Percentiles rank a stretch among this genome's conserved stretches.
phyloP scores from a whole-genome alignment of 139 green algal genomes.

The Picochlorum sp. region DNA sequence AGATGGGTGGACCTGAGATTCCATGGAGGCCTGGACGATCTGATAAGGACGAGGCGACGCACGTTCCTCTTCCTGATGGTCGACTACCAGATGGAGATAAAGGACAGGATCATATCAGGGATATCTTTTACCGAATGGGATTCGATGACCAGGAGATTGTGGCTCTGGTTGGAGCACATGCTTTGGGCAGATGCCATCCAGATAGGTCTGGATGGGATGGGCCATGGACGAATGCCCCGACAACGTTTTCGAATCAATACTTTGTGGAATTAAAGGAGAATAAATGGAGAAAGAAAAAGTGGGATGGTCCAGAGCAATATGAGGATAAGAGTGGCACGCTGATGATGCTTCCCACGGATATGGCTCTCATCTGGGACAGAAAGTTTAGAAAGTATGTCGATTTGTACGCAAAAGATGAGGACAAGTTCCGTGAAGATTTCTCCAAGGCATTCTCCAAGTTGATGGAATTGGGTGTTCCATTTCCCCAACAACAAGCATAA shows the following conservation, averaged over 20 bases:
- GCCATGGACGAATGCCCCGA: slow-evolving; percentile 74
- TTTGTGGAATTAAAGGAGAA: slow-evolving; percentile 65
- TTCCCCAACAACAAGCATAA: slow-evolving; percentile 10
- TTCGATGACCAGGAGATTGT: slow-evolving; percentile 73
- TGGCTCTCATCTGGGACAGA: slow-evolving; percentile 54
- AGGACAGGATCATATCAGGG: slow-evolving; percentile 59
- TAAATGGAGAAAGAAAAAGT: slow-evolving; percentile 78
- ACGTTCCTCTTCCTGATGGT: slow-evolving; percentile 58
- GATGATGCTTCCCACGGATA: slow-evolving; percentile 83
- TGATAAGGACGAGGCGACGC: slow-evolving; percentile 36
- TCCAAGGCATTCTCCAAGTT: slow-evolving; percentile 32
- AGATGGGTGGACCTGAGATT: slow-evolving; percentile 69
- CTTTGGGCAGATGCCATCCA: slow-evolving; percentile 77
- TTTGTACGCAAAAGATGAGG: slow-evolving; percentile 44
- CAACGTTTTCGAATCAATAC: slow-evolving; percentile 81
- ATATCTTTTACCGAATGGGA: slow-evolving; percentile 87
- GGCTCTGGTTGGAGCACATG: slow-evolving; percentile 74
- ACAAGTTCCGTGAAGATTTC: slow-evolving; percentile 36
- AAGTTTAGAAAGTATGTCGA: slow-evolving; percentile 68
- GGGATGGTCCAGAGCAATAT: slow-evolving; percentile 70
- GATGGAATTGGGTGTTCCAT: slow-evolving; percentile 42
- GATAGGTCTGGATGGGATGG: slow-evolving; percentile 66
- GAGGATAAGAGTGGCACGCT: slow-evolving; percentile 64
- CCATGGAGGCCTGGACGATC: slow-evolving; percentile 59
- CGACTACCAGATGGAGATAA: slow-evolving; percentile 68